Base-by-base conservation (phyloP, 2,329 filamentous ascomycete genomes). In the Aureobasidium zeae region DNA sequence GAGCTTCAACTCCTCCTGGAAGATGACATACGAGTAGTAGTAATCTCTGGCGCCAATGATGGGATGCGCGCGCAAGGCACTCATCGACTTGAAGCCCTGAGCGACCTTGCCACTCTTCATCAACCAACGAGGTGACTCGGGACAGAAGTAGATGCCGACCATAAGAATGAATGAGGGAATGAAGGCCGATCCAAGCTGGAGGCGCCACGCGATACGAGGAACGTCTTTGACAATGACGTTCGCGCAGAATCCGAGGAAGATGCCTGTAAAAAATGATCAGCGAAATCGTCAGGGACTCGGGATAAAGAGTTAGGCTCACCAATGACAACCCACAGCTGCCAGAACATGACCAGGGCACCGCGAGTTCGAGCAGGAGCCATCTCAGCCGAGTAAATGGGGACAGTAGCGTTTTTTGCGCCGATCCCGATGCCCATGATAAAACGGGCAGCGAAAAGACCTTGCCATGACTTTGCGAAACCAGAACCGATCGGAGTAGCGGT, bases 291-390 rank as follows among this genome's bases (percentile, higher is more conserved):
- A n/a, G n/a, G 15, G 15, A 17, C 17, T 2, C 15, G 2, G 8
- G 12, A 29, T 9, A 6, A 6, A 5, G 19, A 12, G 16, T 13
- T 25, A n/a, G 41, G 5, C 37, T 25, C 32, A 41, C 51, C 56
- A 33, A 50, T 47, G 3, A 57, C 57, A 35, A 56, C 53, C 75
- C 77, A 82, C 60, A 82, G 69, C 63, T 88, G 81, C 83, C 84
- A 89, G 49, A 79, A 79, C 83, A 89, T 89, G 50, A 88, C 83
- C 13, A 91, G 68, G 6, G 81, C 65, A 5, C 79, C 78, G 8
- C 68, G 60, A 42, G 82, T 73, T 3, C 66, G 65, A 2, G 68
- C 58, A 3, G 61, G 62, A 52, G 78, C 71, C 42, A 60, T 62
- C 49, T 65, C 64, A 8, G 64, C 62, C 7, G 61, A 55, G 43